Base-by-base conservation (phyloP, 306 rosid species). In the Calophaca sinica region DNA sequence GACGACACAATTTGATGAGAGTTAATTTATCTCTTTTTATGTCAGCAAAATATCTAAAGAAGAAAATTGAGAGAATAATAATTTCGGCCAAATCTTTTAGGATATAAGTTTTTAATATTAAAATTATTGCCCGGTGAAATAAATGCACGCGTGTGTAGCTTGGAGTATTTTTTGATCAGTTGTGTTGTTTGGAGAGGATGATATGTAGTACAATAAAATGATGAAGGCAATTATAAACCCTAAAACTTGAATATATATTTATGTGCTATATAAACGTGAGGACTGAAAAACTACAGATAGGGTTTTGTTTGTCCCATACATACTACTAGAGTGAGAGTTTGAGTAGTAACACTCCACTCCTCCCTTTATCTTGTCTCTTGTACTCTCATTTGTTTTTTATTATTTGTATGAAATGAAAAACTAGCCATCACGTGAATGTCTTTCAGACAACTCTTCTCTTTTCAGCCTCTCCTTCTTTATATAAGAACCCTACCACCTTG, bases 361-460 rank as follows among this genome's bases (percentile, higher is more conserved):
- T 81, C 83, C 86, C 78, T 76, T 78, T 45, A 48, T 2, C 20
- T 12, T 55, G 38, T 89, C 94, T 93, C 93, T 20, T 20, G 26
- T n/a, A n/a, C n/a, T 20, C 26, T 28, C 10, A 35, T 28, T 68
- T 50, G 72, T 46, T 76, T 80, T 20, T 20, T 41, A 63, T 42
- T 42, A 77, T 41, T 61, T 84, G 79, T 85, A 70, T 70, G 46
- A 20, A 20, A 82, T 71, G 52, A 68, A 65, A 57, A 15, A 2
- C 26, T 20, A 9, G 35, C 76, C 87, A 78, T 89, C 92, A 85
- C 92, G 96, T 91, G 94, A 88, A 85, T 78, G 38, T n/a, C 67
- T 73, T 75, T 28, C 68, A 75, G 79, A 81, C 77, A 69, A 57
- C 61, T 69, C 73, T 55, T 76, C 53, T 79, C 78, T 79, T 67